These are phyloP conservation scores for Ajuga reptans DNA, from an alignment of 305 asterid genomes.

Conservation along the genomic window DNA sequence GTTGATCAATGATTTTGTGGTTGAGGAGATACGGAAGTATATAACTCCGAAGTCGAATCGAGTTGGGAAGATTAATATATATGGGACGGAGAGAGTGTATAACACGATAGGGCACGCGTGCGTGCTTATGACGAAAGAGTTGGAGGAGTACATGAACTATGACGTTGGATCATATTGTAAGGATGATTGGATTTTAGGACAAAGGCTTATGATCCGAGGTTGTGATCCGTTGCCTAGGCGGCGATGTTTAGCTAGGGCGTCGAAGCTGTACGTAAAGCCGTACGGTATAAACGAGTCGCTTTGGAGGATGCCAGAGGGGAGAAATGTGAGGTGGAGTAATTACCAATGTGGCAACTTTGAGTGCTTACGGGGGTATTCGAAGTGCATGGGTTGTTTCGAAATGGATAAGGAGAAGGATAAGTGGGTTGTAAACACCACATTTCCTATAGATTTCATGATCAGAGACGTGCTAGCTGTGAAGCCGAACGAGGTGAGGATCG, in stretches of 20 bases:
- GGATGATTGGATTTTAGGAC: conserved; percentile 74
- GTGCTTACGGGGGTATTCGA: conserved; percentile 60
- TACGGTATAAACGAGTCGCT: conserved; percentile 67
- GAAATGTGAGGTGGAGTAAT: conserved; percentile 85
- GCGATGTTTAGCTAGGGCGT: conserved; percentile 65
- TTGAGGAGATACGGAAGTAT: conserved; percentile 80
- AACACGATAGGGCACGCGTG: conserved; percentile 83
- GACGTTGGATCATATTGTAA: conserved; percentile 82
- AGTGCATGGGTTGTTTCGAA: conserved; percentile 72
- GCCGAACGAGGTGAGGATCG: conserved; percentile 63
- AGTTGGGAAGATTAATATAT: conserved; percentile 53
- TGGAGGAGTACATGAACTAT: conserved; percentile 78
- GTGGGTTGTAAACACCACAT: conserved; percentile 47
- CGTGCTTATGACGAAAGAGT: conserved; percentile 49
- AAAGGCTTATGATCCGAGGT: conserved; percentile 67
- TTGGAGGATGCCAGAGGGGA: conserved; percentile 68
- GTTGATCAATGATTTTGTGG: conserved; percentile 46
- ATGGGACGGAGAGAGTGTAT: conserved; percentile 47
- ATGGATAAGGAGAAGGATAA: conserved; percentile 75
- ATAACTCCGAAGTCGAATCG: conserved; percentile 63
- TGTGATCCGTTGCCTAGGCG: conserved; percentile 83
- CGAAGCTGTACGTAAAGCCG: conserved; percentile 64
- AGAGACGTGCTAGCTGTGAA: conserved; percentile 46
- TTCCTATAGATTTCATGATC: conserved; percentile 43
- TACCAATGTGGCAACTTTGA: conserved; percentile 61